These are phyloP conservation scores for Globomyces sp. DNA, from an alignment of 371 early-diverging fungal species.

Conservation along the genomic window DNA sequence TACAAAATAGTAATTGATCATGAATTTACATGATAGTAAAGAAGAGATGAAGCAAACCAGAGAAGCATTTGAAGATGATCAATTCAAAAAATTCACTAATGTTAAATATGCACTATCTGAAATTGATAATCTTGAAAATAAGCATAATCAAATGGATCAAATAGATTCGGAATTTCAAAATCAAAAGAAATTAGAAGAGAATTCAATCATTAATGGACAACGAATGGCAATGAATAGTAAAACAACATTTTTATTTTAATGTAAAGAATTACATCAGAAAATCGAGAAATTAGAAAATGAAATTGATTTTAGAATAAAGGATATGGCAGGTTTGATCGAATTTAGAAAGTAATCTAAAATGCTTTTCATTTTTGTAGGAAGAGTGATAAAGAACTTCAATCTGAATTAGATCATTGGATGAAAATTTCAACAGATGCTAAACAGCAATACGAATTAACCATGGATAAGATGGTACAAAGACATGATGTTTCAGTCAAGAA, in stretches of 20 bases:
- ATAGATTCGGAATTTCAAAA: conserved; percentile 1
- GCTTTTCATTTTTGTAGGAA: neutral
- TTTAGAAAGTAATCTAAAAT: neutral
- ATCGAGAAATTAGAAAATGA: neutral
- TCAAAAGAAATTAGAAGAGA: neutral
- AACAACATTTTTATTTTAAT: neutral
- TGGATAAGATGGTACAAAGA: neutral
- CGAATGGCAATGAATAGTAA: conserved; percentile 1
- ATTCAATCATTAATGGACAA: neutral
- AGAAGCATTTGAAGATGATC: neutral
- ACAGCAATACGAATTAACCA: neutral
- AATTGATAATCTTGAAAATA: conserved; percentile 4
- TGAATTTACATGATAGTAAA: neutral
- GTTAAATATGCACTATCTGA: conserved; percentile 5
- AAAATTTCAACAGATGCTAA: neutral
- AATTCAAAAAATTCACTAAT: conserved; percentile 1
- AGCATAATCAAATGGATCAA: conserved; percentile 9
- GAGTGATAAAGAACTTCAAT: neutral
- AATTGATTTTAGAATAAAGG: neutral
- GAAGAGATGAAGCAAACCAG: neutral
- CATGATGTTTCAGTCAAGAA: conserved; percentile 12
- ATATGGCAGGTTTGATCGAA: neutral
- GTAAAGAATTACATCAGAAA: neutral
- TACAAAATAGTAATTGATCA: neutral
- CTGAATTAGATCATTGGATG: neutral